Evolutionary conservation across 139 green algal species (phyloP).

Genomic region (Tetratostichococcus sp.): DNA sequence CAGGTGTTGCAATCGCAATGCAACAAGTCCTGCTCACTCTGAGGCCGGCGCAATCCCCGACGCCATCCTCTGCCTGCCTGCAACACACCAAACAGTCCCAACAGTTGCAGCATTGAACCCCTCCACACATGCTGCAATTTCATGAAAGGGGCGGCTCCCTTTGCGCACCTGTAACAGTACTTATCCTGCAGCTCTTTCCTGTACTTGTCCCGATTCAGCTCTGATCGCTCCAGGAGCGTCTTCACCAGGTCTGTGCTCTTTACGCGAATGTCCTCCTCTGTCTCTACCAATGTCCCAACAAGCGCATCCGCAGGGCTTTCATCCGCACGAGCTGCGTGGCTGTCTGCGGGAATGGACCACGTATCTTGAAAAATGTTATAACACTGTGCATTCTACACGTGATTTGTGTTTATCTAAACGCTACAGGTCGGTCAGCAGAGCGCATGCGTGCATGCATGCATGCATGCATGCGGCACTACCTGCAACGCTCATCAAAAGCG

Average conservation of each 20-base stretch:
- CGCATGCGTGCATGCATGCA: too few species aligned
- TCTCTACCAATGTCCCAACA: not conserved
- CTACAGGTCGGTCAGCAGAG: too few species aligned
- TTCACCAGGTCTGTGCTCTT: conserved; percentile 17
- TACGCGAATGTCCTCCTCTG: not conserved
- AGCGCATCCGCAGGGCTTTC: not conserved
- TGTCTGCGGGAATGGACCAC: not conserved
- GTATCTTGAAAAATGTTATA: too few species aligned
- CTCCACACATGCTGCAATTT: too few species aligned
- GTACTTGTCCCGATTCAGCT: conserved; percentile 25
- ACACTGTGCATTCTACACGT: too few species aligned
- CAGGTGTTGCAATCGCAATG: too few species aligned
- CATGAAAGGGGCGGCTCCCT: conserved; percentile 51
- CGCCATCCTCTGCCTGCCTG: conserved; percentile 68
- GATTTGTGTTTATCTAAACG: too few species aligned
- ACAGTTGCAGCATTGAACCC: too few species aligned
- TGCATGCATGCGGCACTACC: too few species aligned
- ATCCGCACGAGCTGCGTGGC: not conserved
- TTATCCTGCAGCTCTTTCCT: conserved; percentile 52
- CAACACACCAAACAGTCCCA: too few species aligned
- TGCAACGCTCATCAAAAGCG: too few species aligned
- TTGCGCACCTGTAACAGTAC: conserved; percentile 68
- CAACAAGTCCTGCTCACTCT: conserved; percentile 9
- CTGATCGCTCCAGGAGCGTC: conserved; percentile 9
- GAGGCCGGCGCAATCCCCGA: conserved; percentile 73